Evolutionary conservation across 2,329 filamentous ascomycete species (phyloP).

Genomic region (Botrytis deweyae): DNA sequence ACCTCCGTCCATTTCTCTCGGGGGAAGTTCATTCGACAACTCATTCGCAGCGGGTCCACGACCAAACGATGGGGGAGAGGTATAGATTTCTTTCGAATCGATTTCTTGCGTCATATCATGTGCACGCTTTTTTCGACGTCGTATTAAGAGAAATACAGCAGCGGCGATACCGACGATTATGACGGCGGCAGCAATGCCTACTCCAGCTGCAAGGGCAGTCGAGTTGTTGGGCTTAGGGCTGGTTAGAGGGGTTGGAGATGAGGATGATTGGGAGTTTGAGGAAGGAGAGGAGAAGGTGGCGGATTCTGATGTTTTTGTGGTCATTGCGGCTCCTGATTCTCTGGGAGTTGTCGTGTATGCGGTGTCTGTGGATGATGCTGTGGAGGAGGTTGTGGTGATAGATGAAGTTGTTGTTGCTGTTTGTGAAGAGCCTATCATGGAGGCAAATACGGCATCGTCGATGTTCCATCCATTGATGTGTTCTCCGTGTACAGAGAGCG

Average conservation of each 20-base stretch:
- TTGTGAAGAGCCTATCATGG: background rate
- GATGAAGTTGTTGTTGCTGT: background rate
- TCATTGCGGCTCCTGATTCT: background rate
- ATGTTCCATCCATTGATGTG: slow-evolving; percentile 21
- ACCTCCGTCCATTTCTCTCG: background rate
- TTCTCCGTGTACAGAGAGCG: slow-evolving; percentile 9
- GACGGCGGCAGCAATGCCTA: background rate
- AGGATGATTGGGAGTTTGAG: background rate
- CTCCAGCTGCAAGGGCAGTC: background rate
- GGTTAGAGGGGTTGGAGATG: background rate
- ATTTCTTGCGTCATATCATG: background rate
- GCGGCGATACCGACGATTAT: background rate
- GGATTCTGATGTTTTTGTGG: background rate
- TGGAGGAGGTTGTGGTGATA: background rate
- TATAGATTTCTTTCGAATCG: background rate
- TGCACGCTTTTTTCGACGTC: background rate
- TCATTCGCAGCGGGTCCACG: background rate
- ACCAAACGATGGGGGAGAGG: too few species aligned
- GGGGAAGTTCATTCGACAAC: background rate
- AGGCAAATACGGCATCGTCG: slow-evolving; percentile 4
- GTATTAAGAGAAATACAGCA: background rate
- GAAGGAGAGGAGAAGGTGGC: background rate
- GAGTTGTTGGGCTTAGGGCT: background rate
- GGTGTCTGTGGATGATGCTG: background rate
- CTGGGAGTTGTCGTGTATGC: background rate